Base-by-base conservation (phyloP, 176 grass and related monocot species). In the Cocos nucifera region DNA sequence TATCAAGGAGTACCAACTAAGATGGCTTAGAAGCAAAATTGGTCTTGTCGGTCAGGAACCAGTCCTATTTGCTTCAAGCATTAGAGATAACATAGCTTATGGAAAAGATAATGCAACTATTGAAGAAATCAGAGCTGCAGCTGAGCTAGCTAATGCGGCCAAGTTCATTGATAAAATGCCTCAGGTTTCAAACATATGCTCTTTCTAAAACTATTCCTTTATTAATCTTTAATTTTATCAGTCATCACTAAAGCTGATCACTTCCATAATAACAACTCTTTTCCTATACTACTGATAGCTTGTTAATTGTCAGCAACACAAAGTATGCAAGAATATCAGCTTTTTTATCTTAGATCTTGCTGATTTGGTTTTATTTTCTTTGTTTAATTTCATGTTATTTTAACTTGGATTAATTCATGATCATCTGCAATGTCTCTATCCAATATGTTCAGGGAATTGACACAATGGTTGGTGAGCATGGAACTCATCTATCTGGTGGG, bases 131-230 rank as follows among this genome's bases (percentile, higher is more conserved):
- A 95, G 81, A 77, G 84, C 85, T 67, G 89, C 85, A n/a, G 78
- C 81, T 22, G 89, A 95, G 78, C 85, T 95, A 71, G 89, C 89
- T 15, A 95, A 95, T 53, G 89, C 89, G 19, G 76, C 89, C 53
- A 95, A 95, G 73, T 95, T 95, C 62, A 88, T 95, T 52, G 89
- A 95, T 69, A 95, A 95, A 88, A 82, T 95, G 89, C 85, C 89
- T 59, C 73, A 95, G 85, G 89, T 95, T 52, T 79, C 63, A 51
- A 44, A 10, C 7, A 10, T 44, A 2, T 44, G 9, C 9, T 44
- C 35, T 12, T 10, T 2, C 35, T 4, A 6, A 29, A 29, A 2
- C 12, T 44, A 1, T 44, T 44, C 10, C 14, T 44, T 9, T 44
- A 10, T 12, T 44, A 44, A 29, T 5, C 5, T 12, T 10, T 44